Evolutionary conservation across 306 rosid species (phyloP).

Genomic region (Calophaca sinica): DNA sequence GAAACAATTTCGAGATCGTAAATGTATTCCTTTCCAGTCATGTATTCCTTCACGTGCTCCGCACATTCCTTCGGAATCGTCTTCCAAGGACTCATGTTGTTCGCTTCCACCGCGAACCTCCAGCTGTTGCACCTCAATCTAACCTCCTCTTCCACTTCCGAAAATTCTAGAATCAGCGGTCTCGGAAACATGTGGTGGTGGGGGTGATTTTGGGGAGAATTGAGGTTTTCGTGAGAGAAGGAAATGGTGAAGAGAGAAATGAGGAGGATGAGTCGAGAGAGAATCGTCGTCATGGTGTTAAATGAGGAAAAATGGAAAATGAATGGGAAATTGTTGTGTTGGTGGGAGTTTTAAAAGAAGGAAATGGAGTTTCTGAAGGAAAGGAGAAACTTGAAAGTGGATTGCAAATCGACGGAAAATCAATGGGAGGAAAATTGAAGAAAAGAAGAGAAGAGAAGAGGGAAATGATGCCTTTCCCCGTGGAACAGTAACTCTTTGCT

Average conservation of each 20-base stretch:
- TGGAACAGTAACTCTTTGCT: conserved; percentile 34
- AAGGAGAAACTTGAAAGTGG: neutral
- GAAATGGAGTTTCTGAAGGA: neutral
- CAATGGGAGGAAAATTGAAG: neutral
- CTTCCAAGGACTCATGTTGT: conserved; percentile 76
- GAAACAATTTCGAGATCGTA: conserved; percentile 68
- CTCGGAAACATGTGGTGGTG: conserved; percentile 48
- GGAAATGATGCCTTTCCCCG: neutral
- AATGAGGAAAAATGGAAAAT: neutral
- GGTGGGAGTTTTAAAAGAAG: neutral
- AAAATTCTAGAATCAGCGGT: conserved; percentile 66
- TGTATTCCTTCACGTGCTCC: conserved; percentile 70
- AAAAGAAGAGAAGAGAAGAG: neutral
- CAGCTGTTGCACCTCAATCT: conserved; percentile 67
- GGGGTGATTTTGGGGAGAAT: neutral
- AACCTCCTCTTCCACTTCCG: conserved; percentile 53
- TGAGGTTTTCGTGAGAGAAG: conserved; percentile 51
- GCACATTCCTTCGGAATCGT: conserved; percentile 67
- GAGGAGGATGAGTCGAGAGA: conserved; percentile 3
- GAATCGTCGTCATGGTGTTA: neutral
- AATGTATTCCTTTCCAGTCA: conserved; percentile 61
- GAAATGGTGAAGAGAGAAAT: conserved; percentile 51
- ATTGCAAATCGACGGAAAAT: neutral
- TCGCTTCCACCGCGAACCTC: conserved; percentile 87
- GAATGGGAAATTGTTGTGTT: neutral